Evolutionary conservation across 2,329 filamentous ascomycete genomes (phyloP), one percentile per base, ranked within the genome.

Genomic region (Aureobasidium leucospermi): DNA sequence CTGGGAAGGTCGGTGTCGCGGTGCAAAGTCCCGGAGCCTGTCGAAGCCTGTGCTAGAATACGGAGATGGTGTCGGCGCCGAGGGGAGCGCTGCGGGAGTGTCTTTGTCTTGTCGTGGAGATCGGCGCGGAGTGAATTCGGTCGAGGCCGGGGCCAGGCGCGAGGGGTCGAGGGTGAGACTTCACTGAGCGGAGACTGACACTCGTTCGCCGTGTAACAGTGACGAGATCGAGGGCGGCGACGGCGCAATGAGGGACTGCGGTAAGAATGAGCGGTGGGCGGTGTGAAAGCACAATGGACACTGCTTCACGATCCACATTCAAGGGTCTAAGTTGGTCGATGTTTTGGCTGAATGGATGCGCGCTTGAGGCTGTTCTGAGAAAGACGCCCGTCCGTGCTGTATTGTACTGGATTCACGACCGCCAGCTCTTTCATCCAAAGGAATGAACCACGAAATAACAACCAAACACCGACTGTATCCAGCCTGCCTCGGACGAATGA

Each of bases 41-140:
- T 45, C 8, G 42, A 23, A 45, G 16, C 9, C n/a, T 45, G 23
- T 23, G 23, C 2, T 23, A 23, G 23, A 23, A 23, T 23, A 23
- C 23, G 23, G 23, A 23, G 23, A 23, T n/a, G 51, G 29, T 4
- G 38, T 34, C 9, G 38, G 28, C 38, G 51, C 29, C 28, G 39
- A 23, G 8, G 8, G 34, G 38, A 13, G 29, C 38, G 51, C 28
- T 43, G 39, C n/a, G 34, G 23, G 19, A 6, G 11, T 38, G 34
- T 29, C 19, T 31, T 23, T 29, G 23, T 41, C 19, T 32, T 42
- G 51, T 55, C 39, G 38, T 55, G 38, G 51, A 55, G 51, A 55
- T 55, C 38, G 39, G 51, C 51, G 51, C 39, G 8, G 51, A 55
- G 51, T 32, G 51, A 55, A 53, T 43, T 55, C 28, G 51, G 51